These are phyloP conservation scores for Iris pallida DNA, from an alignment of 116 monocot genomes.

Conservation along the genomic window DNA sequence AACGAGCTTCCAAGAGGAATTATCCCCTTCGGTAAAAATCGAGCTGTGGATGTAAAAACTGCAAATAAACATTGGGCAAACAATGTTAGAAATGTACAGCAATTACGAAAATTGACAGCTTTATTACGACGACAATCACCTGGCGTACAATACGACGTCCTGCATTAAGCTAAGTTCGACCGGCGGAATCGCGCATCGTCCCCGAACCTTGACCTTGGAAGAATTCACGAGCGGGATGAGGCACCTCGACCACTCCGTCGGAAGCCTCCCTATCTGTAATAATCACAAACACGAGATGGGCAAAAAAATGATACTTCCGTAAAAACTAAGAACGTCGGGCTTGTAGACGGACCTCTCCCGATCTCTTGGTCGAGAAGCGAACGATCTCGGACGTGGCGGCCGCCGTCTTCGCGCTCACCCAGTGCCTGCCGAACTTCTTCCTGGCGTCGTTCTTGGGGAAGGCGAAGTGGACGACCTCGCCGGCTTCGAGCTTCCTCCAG, in stretches of 20 bases:
- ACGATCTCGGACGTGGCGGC: conserved; percentile 62
- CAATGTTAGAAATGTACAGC: background rate
- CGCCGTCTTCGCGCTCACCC: conserved; percentile 46
- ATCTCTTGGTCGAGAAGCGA: conserved; percentile 71
- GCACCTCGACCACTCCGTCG: conserved; percentile 65
- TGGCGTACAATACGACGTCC: conserved; percentile 59
- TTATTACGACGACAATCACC: conserved; percentile 26
- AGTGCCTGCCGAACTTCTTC: conserved; percentile 18
- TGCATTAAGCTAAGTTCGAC: conserved; percentile 55
- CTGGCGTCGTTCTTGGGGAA: conserved; percentile 37
- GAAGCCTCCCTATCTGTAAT: conserved; percentile 66
- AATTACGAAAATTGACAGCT: background rate
- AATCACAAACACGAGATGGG: background rate
- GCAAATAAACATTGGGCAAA: conserved; percentile 1
- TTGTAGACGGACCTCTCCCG: conserved; percentile 50
- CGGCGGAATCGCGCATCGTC: conserved; percentile 36
- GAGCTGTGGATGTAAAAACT: conserved; percentile 86
- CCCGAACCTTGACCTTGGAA: conserved; percentile 70
- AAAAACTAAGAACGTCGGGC: background rate
- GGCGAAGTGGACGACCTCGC: conserved; percentile 68
- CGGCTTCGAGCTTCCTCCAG: conserved; percentile 30
- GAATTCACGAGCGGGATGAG: conserved; percentile 74
- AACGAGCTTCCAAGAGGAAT: conserved; percentile 43
- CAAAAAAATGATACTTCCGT: conserved; percentile 1
- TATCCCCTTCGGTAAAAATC: conserved; percentile 51